Evolutionary conservation across 345 rosid genomes (phyloP).

Genomic region (Stellera chamaejasme): DNA sequence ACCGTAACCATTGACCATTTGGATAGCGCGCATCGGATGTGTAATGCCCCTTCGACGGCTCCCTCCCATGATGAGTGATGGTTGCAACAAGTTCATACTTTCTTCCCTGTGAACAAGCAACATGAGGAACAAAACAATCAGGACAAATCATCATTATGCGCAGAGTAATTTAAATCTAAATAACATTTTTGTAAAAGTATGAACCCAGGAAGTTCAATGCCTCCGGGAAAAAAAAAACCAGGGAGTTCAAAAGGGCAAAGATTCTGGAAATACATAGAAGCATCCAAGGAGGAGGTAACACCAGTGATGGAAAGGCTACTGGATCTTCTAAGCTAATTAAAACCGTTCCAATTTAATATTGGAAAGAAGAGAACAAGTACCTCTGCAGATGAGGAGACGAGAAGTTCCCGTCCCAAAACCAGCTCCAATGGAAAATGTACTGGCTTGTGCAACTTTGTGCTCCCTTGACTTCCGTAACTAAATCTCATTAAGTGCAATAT

Average conservation of each 20-base stretch:
- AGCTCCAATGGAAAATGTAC: slow-evolving; percentile 82
- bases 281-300: background rate
- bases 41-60: slow-evolving; percentile 91
- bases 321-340: too few species aligned
- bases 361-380: slow-evolving; percentile 20
- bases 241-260: background rate
- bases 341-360: background rate
- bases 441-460: slow-evolving; percentile 80
- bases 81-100: slow-evolving; percentile 92
- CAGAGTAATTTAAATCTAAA: too few species aligned
- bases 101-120: slow-evolving; percentile 42
- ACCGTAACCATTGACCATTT: slow-evolving; percentile 75
- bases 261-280: background rate
- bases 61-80: slow-evolving; percentile 86
- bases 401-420: slow-evolving; percentile 55
- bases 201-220: background rate
- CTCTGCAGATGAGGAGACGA: slow-evolving; percentile 58
- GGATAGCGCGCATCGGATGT: slow-evolving; percentile 68
- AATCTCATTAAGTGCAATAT: slow-evolving; percentile 94
- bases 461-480: slow-evolving; percentile 86
- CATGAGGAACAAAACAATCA: slow-evolving; percentile 4
- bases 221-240: too few species aligned
- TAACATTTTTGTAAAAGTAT: too few species aligned
- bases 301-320: too few species aligned
- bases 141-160: too few species aligned